These are phyloP conservation scores for Aspergillus ruber DNA, from an alignment of 2,329 filamentous ascomycete species.

Conservation along the genomic window DNA sequence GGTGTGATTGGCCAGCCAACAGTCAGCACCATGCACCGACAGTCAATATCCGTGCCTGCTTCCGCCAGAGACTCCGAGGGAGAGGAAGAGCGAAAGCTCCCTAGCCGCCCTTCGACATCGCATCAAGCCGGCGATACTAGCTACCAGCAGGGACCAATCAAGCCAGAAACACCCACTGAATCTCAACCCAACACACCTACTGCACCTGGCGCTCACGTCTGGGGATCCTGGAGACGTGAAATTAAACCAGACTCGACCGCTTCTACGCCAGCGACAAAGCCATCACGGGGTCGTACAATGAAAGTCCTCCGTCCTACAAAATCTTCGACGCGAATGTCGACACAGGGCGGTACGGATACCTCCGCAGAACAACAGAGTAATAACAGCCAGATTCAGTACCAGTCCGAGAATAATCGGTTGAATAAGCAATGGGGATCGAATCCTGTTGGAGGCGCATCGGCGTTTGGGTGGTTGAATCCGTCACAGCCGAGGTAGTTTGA, in stretches of 20 bases:
- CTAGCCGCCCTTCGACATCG: constrained; percentile 1
- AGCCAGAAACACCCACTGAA: constrained; percentile 23
- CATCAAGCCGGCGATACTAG: constrained; percentile 8
- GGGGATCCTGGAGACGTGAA: constrained; percentile 63
- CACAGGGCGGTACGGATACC: constrained; percentile 6
- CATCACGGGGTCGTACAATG: constrained; percentile 63
- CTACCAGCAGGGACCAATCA: constrained; percentile 10
- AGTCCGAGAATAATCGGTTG: constrained; percentile 9
- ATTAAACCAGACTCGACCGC: constrained; percentile 21
- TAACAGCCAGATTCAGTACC: neutral
- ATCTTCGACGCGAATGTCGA: constrained; percentile 40
- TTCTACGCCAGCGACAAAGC: constrained; percentile 54
- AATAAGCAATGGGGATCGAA: constrained; percentile 60
- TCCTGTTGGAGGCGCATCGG: constrained; percentile 84
- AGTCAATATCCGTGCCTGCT: constrained; percentile 19
- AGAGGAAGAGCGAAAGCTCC: constrained; percentile 16
- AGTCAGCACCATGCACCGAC: constrained; percentile 13
- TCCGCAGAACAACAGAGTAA: neutral
- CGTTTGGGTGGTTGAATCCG: constrained; percentile 83
- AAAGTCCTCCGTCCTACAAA: constrained; percentile 82
- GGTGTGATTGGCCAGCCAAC: constrained; percentile 29
- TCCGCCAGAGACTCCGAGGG: constrained; percentile 20
- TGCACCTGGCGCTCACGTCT: constrained; percentile 48
- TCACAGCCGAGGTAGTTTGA: constrained; percentile 15
- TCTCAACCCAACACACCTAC: constrained; percentile 19